phyloP scores from a whole-genome alignment of 2,329 filamentous ascomycete species.

The Fusarium pilosicola region DNA sequence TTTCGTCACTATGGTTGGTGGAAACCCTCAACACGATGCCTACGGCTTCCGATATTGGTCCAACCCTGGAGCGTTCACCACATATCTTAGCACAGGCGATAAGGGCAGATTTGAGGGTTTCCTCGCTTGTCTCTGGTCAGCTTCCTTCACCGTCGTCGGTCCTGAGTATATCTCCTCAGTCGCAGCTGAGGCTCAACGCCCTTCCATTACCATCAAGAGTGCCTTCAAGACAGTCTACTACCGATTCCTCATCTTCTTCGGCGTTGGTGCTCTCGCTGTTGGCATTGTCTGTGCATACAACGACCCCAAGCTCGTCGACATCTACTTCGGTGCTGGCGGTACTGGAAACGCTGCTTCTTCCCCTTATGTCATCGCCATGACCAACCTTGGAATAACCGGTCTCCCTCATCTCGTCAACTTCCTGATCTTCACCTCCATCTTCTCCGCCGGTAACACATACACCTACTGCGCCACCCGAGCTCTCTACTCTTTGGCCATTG shows the following conservation, averaged over 20 bases:
- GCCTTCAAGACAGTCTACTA: slow-evolving; percentile 64
- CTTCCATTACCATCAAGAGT: slow-evolving; percentile 64
- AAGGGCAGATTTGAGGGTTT: slow-evolving; percentile 75
- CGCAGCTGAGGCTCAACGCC: slow-evolving; percentile 71
- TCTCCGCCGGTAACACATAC: slow-evolving; percentile 45
- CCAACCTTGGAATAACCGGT: slow-evolving; percentile 60
- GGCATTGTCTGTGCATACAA: slow-evolving; percentile 67
- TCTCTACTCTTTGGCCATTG: slow-evolving; percentile 59
- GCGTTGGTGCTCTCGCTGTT: slow-evolving; percentile 61
- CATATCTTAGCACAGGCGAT: slow-evolving; percentile 65
- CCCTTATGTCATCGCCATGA: slow-evolving; percentile 52
- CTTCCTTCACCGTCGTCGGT: slow-evolving; percentile 67
- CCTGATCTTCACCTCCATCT: slow-evolving; percentile 53
- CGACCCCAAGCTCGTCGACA: slow-evolving; percentile 65
- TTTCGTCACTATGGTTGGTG: slow-evolving; percentile 69
- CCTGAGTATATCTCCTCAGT: slow-evolving; percentile 72
- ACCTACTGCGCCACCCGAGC: slow-evolving; percentile 60
- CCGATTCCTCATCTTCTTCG: slow-evolving; percentile 50
- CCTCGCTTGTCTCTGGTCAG: slow-evolving; percentile 69
- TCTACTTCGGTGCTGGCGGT: slow-evolving; percentile 52
- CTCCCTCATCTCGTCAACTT: slow-evolving; percentile 68
- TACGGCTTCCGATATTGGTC: slow-evolving; percentile 76
- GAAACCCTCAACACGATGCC: slow-evolving; percentile 64
- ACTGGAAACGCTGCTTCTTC: slow-evolving; percentile 62
- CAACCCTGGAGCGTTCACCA: slow-evolving; percentile 62